Conservation (phyloP, 768 basidiomycete genomes). For the Hygrocybe punicea region DNA sequence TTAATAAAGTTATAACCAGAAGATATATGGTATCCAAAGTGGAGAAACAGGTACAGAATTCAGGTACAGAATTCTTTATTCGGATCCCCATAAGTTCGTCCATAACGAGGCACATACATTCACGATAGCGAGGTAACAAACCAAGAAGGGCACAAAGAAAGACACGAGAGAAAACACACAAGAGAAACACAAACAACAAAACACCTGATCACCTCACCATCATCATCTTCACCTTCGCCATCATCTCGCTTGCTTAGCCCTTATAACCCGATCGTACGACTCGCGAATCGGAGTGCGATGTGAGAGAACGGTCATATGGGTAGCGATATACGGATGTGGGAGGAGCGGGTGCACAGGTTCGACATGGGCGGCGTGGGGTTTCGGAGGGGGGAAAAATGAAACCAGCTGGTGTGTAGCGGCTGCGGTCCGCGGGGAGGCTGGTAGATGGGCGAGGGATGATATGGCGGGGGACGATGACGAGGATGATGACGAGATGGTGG, state of each 20-base stretch:
- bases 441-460: slow-evolving; percentile 54
- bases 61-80: no score
- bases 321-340: slow-evolving; percentile 66
- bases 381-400: slow-evolving; percentile 62
- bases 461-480: slow-evolving; percentile 52
- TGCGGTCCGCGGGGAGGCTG: slow-evolving; percentile 44
- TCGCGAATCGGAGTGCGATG: slow-evolving; percentile 66
- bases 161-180: neutral
- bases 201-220: slow-evolving; percentile 11
- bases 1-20: no score
- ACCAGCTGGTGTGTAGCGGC: slow-evolving; percentile 49
- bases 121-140: no score
- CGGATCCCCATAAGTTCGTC: no score
- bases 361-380: slow-evolving; percentile 47
- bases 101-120: no score
- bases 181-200: neutral
- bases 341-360: slow-evolving; percentile 68
- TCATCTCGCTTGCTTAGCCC: no score
- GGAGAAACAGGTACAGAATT: no score
- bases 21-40: no score
- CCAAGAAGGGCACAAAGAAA: neutral
- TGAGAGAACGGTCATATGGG: slow-evolving; percentile 66
- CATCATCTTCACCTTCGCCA: no score
- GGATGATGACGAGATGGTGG: slow-evolving; percentile 52
- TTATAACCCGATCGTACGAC: slow-evolving; percentile 58